Conservation (phyloP, 1,284 basidiomycete genomes). For the Leccinum laetum region DNA sequence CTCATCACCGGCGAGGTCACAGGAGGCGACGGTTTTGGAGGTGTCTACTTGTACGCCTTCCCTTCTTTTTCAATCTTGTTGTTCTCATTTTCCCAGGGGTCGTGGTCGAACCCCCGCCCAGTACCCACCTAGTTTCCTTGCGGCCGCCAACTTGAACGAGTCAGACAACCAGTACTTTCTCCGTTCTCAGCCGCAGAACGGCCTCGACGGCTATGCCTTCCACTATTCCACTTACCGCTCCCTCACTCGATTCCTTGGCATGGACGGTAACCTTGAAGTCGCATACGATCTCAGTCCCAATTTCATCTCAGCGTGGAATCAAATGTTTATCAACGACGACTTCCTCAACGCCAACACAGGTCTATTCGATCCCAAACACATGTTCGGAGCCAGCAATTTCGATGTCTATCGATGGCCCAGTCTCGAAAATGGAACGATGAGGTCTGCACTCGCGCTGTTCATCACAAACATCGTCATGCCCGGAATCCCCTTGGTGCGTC, state of each 20-base stretch:
- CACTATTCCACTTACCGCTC: slow-evolving; percentile 92
- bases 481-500: slow-evolving; percentile 73
- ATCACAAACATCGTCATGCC: slow-evolving; percentile 83
- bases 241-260: slow-evolving; percentile 81
- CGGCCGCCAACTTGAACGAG: slow-evolving; percentile 65
- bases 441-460: slow-evolving; percentile 74
- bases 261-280: slow-evolving; percentile 91
- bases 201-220: slow-evolving; percentile 80
- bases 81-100: slow-evolving; percentile 48
- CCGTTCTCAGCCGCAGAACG: slow-evolving; percentile 59
- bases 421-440: slow-evolving; percentile 79
- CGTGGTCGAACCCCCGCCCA: slow-evolving; percentile 81
- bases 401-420: slow-evolving; percentile 93
- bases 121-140: slow-evolving; percentile 61
- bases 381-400: slow-evolving; percentile 91
- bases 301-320: slow-evolving; percentile 86
- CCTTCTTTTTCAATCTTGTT: slow-evolving; percentile 5
- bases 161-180: slow-evolving; percentile 75
- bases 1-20: slow-evolving; percentile 91
- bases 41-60: slow-evolving; percentile 73
- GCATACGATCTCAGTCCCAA: slow-evolving; percentile 82
- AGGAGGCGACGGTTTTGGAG: slow-evolving; percentile 89
- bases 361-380: slow-evolving; percentile 77
- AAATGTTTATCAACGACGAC: slow-evolving; percentile 87
- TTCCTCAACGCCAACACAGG: slow-evolving; percentile 75